Evolutionary conservation across 2,329 filamentous ascomycete species (phyloP).

Genomic region (Penicillium sclerotigenum): DNA sequence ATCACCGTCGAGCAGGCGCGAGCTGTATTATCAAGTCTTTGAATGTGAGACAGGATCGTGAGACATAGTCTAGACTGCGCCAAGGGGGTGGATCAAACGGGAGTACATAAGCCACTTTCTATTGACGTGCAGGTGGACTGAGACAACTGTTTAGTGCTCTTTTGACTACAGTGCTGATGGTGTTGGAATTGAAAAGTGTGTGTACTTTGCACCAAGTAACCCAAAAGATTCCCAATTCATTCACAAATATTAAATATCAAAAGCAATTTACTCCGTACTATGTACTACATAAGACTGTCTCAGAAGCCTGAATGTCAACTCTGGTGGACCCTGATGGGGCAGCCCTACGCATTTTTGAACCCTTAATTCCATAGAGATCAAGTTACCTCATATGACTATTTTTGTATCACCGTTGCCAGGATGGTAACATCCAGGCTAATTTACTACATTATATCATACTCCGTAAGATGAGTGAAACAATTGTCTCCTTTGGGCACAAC

Average conservation of each 20-base stretch:
- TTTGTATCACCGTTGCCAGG: neutral
- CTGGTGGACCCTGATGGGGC: constrained; percentile 6
- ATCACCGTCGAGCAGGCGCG: neutral
- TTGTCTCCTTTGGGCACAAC: neutral
- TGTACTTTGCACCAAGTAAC: neutral
- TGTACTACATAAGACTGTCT: neutral
- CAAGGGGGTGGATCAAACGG: constrained; percentile 4
- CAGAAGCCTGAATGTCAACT: neutral
- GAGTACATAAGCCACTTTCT: constrained; percentile 2
- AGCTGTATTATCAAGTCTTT: neutral
- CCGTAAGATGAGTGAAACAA: neutral
- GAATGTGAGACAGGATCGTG: constrained; percentile 1
- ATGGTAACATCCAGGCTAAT: neutral
- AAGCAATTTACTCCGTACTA: neutral
- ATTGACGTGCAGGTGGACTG: constrained; percentile 1
- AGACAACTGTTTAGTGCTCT: neutral
- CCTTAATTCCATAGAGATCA: constrained; percentile 7
- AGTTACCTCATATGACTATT: constrained; percentile 6
- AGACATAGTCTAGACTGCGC: constrained; percentile 1
- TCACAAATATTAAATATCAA: neutral
- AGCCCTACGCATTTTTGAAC: constrained; percentile 5
- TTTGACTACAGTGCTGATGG: neutral
- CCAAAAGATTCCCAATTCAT: neutral
- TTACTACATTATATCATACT: neutral
- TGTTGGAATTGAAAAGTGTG: neutral